Percentiles rank a stretch among this genome's conserved stretches.
Conservation (phyloP, 2,329 filamentous ascomycete species). For the Fusarium equiseti region DNA sequence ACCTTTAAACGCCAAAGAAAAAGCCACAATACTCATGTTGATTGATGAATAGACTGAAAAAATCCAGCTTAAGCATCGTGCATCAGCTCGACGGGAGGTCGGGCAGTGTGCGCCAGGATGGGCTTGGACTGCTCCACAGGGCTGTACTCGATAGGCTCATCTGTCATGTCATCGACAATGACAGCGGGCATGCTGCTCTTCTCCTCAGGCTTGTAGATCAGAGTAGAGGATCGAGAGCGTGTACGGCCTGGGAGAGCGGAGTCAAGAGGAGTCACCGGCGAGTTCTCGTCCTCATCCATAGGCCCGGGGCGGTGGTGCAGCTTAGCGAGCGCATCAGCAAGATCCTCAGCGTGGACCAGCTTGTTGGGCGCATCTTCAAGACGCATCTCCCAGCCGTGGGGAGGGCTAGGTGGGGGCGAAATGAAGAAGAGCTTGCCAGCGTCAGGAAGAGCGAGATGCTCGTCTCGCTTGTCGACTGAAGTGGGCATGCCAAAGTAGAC, state of each 20-base stretch:
- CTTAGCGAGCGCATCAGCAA: constrained; percentile 74
- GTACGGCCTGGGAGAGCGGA: constrained; percentile 47
- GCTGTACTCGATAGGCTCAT: constrained; percentile 61
- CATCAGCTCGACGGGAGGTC: constrained; percentile 76
- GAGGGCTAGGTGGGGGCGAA: constrained; percentile 75
- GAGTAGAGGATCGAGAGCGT: constrained; percentile 72
- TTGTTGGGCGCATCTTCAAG: constrained; percentile 78
- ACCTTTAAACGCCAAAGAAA: constrained; percentile 40
- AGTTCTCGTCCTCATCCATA: constrained; percentile 52
- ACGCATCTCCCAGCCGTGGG: constrained; percentile 76
- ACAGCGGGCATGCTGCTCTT: constrained; percentile 72
- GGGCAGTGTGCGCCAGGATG: constrained; percentile 69
- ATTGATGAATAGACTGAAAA: not conserved
- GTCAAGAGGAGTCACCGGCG: constrained; percentile 51
- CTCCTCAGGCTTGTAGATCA: constrained; percentile 73
- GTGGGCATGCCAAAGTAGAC: constrained; percentile 77
- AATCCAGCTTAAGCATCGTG: constrained; percentile 51
- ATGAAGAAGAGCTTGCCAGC: constrained; percentile 81
- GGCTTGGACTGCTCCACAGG: constrained; percentile 58
- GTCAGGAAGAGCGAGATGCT: constrained; percentile 74
- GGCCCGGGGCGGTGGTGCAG: constrained; percentile 64
- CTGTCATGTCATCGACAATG: constrained; percentile 75
- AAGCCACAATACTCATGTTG: not conserved
- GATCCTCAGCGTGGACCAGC: constrained; percentile 75
- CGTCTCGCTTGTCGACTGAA: constrained; percentile 65